A percentile compares a stretch with the other conserved stretches of the same genome.
Evolutionary conservation across 1,139 yeast genomes (phyloP).

Genomic region (Suhomyces taliae): DNA sequence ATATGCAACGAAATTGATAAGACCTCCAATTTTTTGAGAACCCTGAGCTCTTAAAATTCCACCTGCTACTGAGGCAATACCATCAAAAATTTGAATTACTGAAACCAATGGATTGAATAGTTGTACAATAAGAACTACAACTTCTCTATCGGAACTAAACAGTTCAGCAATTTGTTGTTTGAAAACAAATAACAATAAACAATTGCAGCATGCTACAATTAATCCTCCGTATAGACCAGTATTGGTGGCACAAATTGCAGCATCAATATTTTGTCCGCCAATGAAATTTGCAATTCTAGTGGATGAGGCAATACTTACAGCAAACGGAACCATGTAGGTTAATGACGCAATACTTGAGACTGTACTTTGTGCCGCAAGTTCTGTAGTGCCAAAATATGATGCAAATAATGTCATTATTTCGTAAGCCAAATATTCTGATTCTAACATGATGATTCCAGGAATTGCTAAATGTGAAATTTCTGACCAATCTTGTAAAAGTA

Average conservation of each 20-base stretch:
- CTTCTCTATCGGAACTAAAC: conserved; percentile 71
- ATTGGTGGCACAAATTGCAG: conserved; percentile 64
- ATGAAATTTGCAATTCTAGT: conserved; percentile 86
- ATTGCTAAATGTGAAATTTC: conserved; percentile 57
- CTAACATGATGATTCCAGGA: conserved; percentile 59
- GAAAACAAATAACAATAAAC: conserved; percentile 51
- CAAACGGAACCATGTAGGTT: conserved; percentile 85
- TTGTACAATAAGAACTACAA: conserved; percentile 45
- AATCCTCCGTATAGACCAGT: conserved; percentile 64
- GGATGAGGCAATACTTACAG: conserved; percentile 82
- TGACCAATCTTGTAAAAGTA: conserved; percentile 60
- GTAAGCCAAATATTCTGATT: conserved; percentile 59
- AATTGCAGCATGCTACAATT: conserved; percentile 57
- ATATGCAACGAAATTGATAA: conserved; percentile 72
- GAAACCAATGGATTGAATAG: conserved; percentile 72
- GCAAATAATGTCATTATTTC: conserved; percentile 61
- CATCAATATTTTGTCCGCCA: conserved; percentile 68
- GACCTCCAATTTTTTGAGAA: conserved; percentile 78
- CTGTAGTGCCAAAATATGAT: conserved; percentile 78
- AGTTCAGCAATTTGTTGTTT: conserved; percentile 59
- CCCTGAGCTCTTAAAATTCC: conserved; percentile 89
- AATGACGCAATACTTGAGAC: conserved; percentile 79
- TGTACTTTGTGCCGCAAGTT: conserved; percentile 87
- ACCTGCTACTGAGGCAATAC: conserved; percentile 79
- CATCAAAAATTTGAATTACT: conserved; percentile 72